Evolutionary conservation across 1,284 basidiomycete species (phyloP).

Genomic region (Ganoderma sinense): DNA sequence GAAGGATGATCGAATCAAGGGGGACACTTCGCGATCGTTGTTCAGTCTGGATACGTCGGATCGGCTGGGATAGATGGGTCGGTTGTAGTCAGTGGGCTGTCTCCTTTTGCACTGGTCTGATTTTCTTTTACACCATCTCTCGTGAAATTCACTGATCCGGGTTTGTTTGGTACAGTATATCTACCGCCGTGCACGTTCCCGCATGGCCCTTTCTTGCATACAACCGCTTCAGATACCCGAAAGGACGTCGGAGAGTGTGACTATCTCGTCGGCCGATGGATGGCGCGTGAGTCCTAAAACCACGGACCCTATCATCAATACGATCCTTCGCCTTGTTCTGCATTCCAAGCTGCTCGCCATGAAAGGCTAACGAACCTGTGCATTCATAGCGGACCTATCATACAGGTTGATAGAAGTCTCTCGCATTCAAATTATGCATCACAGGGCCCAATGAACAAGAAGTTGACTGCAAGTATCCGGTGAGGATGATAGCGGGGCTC

Average conservation of each 20-base stretch:
- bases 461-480: no score
- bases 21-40: conserved; percentile 57
- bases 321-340: not conserved
- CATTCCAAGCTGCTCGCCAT: not conserved
- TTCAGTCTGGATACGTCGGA: conserved; percentile 51
- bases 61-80: conserved; percentile 41
- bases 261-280: not conserved
- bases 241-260: not conserved
- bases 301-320: not conserved
- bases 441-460: no score
- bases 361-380: not conserved
- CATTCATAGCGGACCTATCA: not conserved
- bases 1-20: conserved; percentile 72
- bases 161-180: not conserved
- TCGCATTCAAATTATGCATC: no score
- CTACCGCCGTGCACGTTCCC: not conserved
- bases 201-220: not conserved
- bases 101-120: not conserved
- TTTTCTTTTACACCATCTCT: not conserved
- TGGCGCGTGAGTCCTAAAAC: not conserved
- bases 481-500: no score
- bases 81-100: no score
- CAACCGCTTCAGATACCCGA: not conserved
- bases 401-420: no score
- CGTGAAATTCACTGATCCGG: not conserved